Evolutionary conservation across 306 rosid genomes (phyloP).

Genomic region (apple (Malus domestica)): ASM211411v1 NC_041796.1:143501-144000

Average conservation of each 20-base stretch:
- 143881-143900: slow-evolving; percentile 17
- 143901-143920: slow-evolving; percentile 18
- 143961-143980: slow-evolving; percentile 11
- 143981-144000: slow-evolving; percentile 8
- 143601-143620: slow-evolving; percentile 12
- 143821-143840: slow-evolving; percentile 40
- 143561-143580: background rate
- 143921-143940: slow-evolving; percentile 16
- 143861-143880: slow-evolving; percentile 27
- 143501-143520: slow-evolving; percentile 79
- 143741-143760: slow-evolving; percentile 28
- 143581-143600: background rate
- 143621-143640: slow-evolving; percentile 74
- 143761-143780: slow-evolving; percentile 35
- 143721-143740: slow-evolving; percentile 18
- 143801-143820: slow-evolving; percentile 38
- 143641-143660: slow-evolving; percentile 62
- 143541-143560: background rate
- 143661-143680: slow-evolving; percentile 62
- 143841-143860: slow-evolving; percentile 40
- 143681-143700: slow-evolving; percentile 48
- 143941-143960: slow-evolving; percentile 1
- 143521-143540: slow-evolving; percentile 83
- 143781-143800: slow-evolving; percentile 34
- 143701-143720: slow-evolving; percentile 35